Conservation (phyloP, 495 filamentous ascomycete genomes). For the Aspergillus avenaceus region DNA sequence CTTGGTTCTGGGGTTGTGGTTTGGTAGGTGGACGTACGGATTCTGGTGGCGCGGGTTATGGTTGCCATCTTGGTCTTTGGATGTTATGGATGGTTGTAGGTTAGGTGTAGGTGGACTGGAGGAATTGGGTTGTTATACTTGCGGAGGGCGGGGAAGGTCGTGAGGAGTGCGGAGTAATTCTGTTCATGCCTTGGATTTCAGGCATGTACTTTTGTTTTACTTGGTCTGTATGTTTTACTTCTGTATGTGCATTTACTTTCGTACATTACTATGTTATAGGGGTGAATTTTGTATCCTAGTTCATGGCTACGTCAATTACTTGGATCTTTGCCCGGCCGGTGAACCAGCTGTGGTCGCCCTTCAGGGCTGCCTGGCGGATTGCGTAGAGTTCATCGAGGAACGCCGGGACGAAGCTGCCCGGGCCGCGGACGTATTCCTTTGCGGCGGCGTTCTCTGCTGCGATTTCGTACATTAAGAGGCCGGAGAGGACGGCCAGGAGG, state of each 20-base stretch:
- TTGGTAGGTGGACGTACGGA: constrained; percentile 24
- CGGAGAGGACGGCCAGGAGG: constrained; percentile 66
- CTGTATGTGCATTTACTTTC: no score
- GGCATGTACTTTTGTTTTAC: neutral
- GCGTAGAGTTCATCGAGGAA: constrained; percentile 71
- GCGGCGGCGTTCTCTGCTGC: constrained; percentile 70
- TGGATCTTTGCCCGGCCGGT: constrained; percentile 49
- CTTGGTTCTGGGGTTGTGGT: neutral
- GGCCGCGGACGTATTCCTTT: constrained; percentile 64
- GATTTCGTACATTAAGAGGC: constrained; percentile 75
- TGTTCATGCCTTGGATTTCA: constrained; percentile 1
- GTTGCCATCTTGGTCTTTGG: constrained; percentile 23
- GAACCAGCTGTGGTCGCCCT: constrained; percentile 52
- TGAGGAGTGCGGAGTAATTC: constrained; percentile 23
- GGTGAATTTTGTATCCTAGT: no score
- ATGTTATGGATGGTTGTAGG: neutral
- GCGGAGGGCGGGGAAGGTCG: constrained; percentile 18
- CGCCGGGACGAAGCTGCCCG: constrained; percentile 83
- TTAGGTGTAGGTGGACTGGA: neutral
- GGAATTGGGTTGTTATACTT: neutral
- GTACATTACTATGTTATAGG: no score
- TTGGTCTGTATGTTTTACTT: no score
- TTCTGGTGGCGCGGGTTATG: constrained; percentile 27
- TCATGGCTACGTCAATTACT: constrained; percentile 29
- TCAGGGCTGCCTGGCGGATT: constrained; percentile 44